Evolutionary conservation across 331 rosid genomes (phyloP).

Genomic region (Pyracantha coccinea): DNA sequence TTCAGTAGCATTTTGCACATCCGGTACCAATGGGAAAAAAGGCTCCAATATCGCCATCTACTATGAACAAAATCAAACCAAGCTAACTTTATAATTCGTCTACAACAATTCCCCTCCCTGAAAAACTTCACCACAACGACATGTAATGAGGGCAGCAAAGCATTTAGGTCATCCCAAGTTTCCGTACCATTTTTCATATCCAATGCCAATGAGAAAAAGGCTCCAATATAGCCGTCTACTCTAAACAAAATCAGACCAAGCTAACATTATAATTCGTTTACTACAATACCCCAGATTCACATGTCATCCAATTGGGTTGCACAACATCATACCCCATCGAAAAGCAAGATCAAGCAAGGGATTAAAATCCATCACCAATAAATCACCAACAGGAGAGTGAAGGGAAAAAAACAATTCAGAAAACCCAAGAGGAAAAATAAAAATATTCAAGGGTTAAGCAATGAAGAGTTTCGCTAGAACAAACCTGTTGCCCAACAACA

Average conservation of each 20-base stretch:
- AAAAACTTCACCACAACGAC: neutral
- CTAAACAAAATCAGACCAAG: neutral
- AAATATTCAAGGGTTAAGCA: neutral
- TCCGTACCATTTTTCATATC: neutral
- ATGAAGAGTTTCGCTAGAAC: slow-evolving; percentile 10
- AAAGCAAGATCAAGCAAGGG: no score
- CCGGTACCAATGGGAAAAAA: no score
- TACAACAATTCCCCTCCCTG: no score
- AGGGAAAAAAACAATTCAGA: neutral
- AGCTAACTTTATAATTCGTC: no score
- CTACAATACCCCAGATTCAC: no score
- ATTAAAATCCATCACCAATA: neutral
- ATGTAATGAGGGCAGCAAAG: neutral
- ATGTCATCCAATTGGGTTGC: no score
- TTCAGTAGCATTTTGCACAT: no score
- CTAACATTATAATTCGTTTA: neutral
- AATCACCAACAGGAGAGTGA: neutral
- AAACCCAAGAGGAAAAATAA: neutral
- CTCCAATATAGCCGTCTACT: neutral
- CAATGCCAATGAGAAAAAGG: neutral
- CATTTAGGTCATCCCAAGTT: neutral
- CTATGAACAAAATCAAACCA: no score
- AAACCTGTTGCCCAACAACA: slow-evolving; percentile 96
- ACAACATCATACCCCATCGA: no score
- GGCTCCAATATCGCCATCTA: no score